phyloP scores from a whole-genome alignment of 306 rosid genomes.

The Prinsepia uniflora region DNA sequence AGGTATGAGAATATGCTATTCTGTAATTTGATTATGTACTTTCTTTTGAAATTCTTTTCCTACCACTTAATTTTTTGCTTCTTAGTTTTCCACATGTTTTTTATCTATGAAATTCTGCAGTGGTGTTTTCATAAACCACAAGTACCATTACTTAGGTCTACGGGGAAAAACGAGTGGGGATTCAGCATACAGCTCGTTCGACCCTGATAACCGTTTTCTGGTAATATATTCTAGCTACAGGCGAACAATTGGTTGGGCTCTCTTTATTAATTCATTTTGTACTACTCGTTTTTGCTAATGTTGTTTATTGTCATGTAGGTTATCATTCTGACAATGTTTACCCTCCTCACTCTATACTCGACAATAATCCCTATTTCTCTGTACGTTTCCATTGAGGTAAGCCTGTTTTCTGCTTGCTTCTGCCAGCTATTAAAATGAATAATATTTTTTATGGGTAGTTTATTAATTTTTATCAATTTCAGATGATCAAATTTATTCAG shows the following conservation, averaged over 20 bases:
- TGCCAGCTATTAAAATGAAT: constrained; percentile 15
- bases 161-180: constrained; percentile 7
- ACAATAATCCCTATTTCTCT: constrained; percentile 96
- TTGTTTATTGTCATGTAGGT: constrained; percentile 52
- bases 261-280: not conserved
- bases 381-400: constrained; percentile 94
- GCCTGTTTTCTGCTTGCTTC: constrained; percentile 22
- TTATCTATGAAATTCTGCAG: constrained; percentile 42
- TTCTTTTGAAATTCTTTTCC: not conserved
- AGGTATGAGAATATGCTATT: constrained; percentile 47
- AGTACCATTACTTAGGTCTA: constrained; percentile 81
- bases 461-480: constrained; percentile 29
- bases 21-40: constrained; percentile 16
- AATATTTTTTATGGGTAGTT: constrained; percentile 21
- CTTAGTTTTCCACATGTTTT: constrained; percentile 7
- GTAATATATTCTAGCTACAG: constrained; percentile 39
- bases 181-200: constrained; percentile 35
- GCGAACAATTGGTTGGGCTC: constrained; percentile 19
- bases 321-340: constrained; percentile 78
- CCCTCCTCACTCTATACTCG: constrained; percentile 86
- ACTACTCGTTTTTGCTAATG: constrained; percentile 25
- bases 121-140: constrained; percentile 64
- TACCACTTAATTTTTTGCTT: not conserved
- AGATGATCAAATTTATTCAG: constrained; percentile 98
- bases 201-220: constrained; percentile 74